Percentiles rank a stretch among this genome's conserved stretches.
These are phyloP conservation scores for Rhizoctonia solani DNA, from an alignment of 1,284 basidiomycete species.

Conservation along the genomic window DNA sequence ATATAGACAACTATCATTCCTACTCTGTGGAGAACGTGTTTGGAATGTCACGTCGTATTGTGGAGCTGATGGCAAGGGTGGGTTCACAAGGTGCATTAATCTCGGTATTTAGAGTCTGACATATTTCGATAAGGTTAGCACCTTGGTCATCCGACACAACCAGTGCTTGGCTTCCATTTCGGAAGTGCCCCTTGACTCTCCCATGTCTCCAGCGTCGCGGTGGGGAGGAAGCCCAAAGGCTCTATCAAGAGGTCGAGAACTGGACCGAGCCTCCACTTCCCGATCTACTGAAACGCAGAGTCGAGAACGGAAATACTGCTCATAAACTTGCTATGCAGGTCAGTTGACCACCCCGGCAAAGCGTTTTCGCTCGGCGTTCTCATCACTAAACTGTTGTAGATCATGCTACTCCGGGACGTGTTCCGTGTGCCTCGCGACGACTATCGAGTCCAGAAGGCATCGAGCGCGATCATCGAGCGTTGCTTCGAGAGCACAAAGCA, in stretches of 20 bases:
- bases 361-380: no score
- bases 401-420: constrained; percentile 53
- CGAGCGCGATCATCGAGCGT: constrained; percentile 43
- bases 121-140: constrained; percentile 35
- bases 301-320: constrained; percentile 49
- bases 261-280: constrained; percentile 45
- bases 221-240: constrained; percentile 30
- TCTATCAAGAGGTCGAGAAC: constrained; percentile 44
- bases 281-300: constrained; percentile 45
- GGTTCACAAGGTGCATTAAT: neutral
- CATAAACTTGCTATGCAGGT: constrained; percentile 50
- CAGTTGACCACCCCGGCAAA: no score
- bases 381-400: no score
- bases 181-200: constrained; percentile 29
- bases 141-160: constrained; percentile 33
- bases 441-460: constrained; percentile 48
- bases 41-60: constrained; percentile 49
- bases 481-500: constrained; percentile 45
- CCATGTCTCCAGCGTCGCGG: constrained; percentile 23
- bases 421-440: constrained; percentile 49
- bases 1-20: constrained; percentile 47
- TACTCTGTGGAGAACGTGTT: constrained; percentile 55
- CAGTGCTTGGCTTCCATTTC: constrained; percentile 30
- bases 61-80: constrained; percentile 46
- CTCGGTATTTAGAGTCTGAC: no score